Percentiles rank a stretch among this genome's conserved stretches.
Conservation (phyloP, 768 basidiomycete genomes). For the Tulasnella sp. region DNA sequence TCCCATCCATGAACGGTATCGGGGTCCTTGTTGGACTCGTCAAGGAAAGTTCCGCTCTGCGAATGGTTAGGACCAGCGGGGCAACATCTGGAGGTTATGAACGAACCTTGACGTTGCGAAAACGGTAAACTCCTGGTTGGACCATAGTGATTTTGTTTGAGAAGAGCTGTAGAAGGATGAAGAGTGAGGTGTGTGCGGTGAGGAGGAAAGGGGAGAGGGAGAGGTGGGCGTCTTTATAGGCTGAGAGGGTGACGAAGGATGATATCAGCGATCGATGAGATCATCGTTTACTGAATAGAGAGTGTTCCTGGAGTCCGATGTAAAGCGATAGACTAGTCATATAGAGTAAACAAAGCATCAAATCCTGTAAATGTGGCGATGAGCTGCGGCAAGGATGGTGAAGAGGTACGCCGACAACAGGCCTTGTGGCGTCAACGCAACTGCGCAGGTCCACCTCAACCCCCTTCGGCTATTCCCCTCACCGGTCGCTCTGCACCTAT, state of each 20-base stretch:
- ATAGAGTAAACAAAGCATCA: neutral
- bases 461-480: neutral
- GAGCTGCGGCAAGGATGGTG: neutral
- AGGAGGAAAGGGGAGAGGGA: neutral
- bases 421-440: neutral
- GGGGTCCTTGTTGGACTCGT: neutral
- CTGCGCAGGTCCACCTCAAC: neutral
- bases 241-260: neutral
- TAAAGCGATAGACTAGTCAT: neutral
- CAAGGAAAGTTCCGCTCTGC: conserved; percentile 2
- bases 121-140: neutral
- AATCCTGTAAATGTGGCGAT: neutral
- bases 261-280: no score
- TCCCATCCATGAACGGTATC: neutral
- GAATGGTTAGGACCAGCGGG: neutral
- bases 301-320: neutral
- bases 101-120: neutral
- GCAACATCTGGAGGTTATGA: neutral
- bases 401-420: neutral
- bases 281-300: no score
- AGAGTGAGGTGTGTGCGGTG: neutral
- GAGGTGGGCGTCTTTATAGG: neutral
- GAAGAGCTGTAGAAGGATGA: neutral
- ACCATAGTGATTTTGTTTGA: neutral
- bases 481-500: neutral